Conservation (phyloP, 805 yeast genomes). For the Cyberlindnera nakhonratchasimensis region DNA sequence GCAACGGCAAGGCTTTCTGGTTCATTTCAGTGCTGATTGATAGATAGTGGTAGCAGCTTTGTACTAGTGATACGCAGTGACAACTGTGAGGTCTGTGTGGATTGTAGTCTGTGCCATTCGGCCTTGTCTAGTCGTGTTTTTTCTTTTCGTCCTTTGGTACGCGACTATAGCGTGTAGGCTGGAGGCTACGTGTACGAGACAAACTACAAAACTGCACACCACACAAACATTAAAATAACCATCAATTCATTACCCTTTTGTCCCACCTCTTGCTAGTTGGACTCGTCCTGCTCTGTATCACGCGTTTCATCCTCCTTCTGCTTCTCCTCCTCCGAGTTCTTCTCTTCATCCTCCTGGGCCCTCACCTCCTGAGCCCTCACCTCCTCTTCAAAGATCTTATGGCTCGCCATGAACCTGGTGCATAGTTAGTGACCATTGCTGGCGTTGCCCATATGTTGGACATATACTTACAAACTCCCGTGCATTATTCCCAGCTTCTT, state of each 20-base stretch:
- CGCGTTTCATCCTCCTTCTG: not conserved
- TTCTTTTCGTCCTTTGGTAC: not conserved
- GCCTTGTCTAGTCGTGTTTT: too few species aligned
- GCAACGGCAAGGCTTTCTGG: slow-evolving; percentile 13
- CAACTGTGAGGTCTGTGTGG: too few species aligned
- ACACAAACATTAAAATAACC: too few species aligned
- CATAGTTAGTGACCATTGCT: slow-evolving; percentile 1
- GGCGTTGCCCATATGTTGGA: not conserved
- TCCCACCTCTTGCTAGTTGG: too few species aligned
- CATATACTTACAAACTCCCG: slow-evolving; percentile 39
- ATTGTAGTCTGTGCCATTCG: too few species aligned
- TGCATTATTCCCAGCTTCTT: slow-evolving; percentile 54
- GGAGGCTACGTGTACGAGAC: too few species aligned
- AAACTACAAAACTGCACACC: too few species aligned
- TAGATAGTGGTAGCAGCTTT: too few species aligned
- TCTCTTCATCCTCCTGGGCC: slow-evolving; percentile 16
- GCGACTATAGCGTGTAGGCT: not conserved
- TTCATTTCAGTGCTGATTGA: not conserved
- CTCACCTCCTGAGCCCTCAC: too few species aligned
- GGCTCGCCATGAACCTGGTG: slow-evolving; percentile 27
- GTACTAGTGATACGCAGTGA: too few species aligned
- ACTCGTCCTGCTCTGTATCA: too few species aligned
- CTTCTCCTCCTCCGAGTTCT: slow-evolving; percentile 1
- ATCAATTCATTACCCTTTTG: not conserved
- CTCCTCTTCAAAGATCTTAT: slow-evolving; percentile 29